phyloP scores from a whole-genome alignment of 1,139 yeast species.

The Yamadazyma atmosphaerica region DNA sequence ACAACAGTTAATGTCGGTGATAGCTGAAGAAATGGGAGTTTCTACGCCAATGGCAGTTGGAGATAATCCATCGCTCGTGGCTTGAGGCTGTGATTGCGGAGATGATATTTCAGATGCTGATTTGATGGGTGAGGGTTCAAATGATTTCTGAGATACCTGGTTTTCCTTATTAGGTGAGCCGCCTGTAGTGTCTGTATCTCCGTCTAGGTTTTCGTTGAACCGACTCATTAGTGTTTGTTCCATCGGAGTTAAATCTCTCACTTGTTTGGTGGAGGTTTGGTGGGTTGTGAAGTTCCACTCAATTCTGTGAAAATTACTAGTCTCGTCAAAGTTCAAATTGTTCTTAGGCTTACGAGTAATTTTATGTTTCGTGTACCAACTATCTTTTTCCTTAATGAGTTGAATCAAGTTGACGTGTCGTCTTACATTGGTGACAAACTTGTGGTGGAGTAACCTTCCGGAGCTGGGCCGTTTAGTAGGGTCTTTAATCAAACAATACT shows the following conservation, averaged over 20 bases:
- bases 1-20: slow-evolving; percentile 2
- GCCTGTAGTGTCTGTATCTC: no score
- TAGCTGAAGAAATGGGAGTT: slow-evolving; percentile 4
- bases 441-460: slow-evolving; percentile 41
- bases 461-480: slow-evolving; percentile 56
- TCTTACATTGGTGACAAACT: slow-evolving; percentile 35
- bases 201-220: no score
- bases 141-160: no score
- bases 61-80: no score
- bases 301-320: slow-evolving; percentile 9
- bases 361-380: slow-evolving; percentile 21
- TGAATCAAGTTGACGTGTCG: slow-evolving; percentile 12
- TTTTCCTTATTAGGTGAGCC: no score
- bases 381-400: slow-evolving; percentile 17
- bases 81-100: no score
- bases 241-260: slow-evolving; percentile 15
- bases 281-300: slow-evolving; percentile 22
- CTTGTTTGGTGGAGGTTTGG: neutral
- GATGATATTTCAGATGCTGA: no score
- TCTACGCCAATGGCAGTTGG: no score
- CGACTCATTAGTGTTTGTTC: slow-evolving; percentile 16
- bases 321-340: slow-evolving; percentile 10
- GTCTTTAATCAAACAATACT: slow-evolving; percentile 57
- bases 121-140: no score
- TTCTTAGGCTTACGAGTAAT: slow-evolving; percentile 10